phyloP scores from a whole-genome alignment of 768 basidiomycete species.

The Goffeauzyma gilvescens region DNA sequence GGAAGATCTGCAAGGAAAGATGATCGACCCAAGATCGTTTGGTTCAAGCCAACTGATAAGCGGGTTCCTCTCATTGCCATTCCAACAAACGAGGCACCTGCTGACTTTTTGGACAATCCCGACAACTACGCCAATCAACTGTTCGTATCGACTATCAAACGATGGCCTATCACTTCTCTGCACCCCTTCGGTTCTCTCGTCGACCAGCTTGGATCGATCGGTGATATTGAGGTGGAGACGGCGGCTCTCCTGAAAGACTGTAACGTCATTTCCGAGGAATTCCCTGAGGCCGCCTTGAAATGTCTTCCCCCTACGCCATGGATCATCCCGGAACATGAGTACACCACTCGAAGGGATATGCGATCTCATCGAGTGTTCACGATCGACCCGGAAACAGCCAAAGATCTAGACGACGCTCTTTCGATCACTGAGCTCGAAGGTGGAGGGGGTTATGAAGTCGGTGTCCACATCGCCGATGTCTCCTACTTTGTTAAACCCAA shows the following conservation, averaged over 20 bases:
- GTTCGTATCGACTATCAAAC: conserved; percentile 95
- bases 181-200: conserved; percentile 98
- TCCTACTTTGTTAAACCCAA: conserved; percentile 51
- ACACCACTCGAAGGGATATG: conserved; percentile 71
- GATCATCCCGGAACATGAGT: conserved; percentile 72
- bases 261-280: conserved; percentile 96
- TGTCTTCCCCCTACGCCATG: conserved; percentile 91
- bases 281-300: conserved; percentile 81
- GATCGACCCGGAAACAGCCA: conserved; percentile 73
- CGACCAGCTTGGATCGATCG: conserved; percentile 92
- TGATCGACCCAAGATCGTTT: conserved; percentile 84
- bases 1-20: conserved; percentile 45
- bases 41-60: conserved; percentile 99
- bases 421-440: conserved; percentile 78
- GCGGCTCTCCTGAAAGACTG: conserved; percentile 94
- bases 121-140: conserved; percentile 75
- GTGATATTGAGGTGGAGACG: conserved; percentile 96
- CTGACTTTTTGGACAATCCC: conserved; percentile 85
- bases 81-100: conserved; percentile 90
- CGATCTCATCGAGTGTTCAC: conserved; percentile 72
- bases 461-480: conserved; percentile 91
- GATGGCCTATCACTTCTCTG: conserved; percentile 77
- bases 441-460: conserved; percentile 77
- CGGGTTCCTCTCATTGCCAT: conserved; percentile 96
- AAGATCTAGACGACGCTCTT: conserved; percentile 86